Percentiles rank a stretch among this genome's conserved stretches.
phyloP scores from a whole-genome alignment of 257 asterid species.

The Nicotiana tabacum region DNA sequence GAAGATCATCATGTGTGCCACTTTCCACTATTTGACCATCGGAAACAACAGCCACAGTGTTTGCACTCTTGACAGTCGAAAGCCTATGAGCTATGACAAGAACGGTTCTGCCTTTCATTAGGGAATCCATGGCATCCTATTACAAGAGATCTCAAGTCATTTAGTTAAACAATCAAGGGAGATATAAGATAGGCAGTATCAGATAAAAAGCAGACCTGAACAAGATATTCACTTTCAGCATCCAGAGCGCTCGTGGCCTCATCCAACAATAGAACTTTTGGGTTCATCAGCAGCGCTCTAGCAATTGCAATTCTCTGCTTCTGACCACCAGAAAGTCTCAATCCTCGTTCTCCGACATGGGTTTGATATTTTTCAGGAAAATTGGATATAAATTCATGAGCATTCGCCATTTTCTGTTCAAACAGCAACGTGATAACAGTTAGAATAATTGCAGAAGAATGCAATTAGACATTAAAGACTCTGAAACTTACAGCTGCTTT shows the following conservation, averaged over 20 bases:
- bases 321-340: conserved; percentile 87
- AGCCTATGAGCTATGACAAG: conserved; percentile 88
- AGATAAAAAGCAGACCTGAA: conserved; percentile 43
- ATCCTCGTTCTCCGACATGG: conserved; percentile 72
- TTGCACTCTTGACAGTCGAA: conserved; percentile 80
- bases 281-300: conserved; percentile 75
- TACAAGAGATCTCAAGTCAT: neutral
- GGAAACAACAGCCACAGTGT: conserved; percentile 73
- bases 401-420: conserved; percentile 80
- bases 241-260: conserved; percentile 89
- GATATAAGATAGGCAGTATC: neutral
- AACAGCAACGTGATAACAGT: neutral
- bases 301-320: conserved; percentile 87
- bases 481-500: conserved; percentile 63
- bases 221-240: conserved; percentile 81
- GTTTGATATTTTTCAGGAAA: conserved; percentile 70
- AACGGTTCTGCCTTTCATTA: conserved; percentile 81
- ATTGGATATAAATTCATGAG: conserved; percentile 61
- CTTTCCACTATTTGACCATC: conserved; percentile 80
- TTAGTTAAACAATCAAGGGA: neutral
- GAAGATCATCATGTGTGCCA: conserved; percentile 69
- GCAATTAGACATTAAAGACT: neutral
- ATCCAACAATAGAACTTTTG: conserved; percentile 65
- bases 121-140: conserved; percentile 89
- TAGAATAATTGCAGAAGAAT: neutral